Evolutionary conservation across 1,284 basidiomycete species (phyloP), one percentile per base, ranked within the genome.

Genomic region (Apiotrichum laibachii): DNA sequence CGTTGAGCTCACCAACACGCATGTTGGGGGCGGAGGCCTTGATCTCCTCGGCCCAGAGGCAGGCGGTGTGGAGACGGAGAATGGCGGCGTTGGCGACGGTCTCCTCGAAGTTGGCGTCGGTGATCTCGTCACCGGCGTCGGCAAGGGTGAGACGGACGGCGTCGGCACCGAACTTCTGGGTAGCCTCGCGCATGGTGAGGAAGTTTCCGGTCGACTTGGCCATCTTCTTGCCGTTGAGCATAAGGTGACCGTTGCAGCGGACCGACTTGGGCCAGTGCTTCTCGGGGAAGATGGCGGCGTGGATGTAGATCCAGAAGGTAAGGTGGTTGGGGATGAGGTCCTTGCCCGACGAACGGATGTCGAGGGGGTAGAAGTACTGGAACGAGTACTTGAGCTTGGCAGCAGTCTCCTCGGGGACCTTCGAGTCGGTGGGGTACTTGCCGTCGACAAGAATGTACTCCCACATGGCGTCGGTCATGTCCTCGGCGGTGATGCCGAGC

Each of bases 201-300:
- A 76, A 76, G 65, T 80, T 77, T 9, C 79, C 96, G 48, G 90
- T 96, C 77, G 89, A 91, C 85, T 99, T 98, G 59, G 86, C 88
- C 96, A 99, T 99, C 83, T 99, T 99, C 82, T 94, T 89, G 40
- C 95, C 95, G 79, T 99, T 99, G 75, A 99, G 80, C 89, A 95
- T 90, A 80, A 99, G 80, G 75, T 99, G 96, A 0, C 96, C 96
- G 75, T 99, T 99, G 58, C 89, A 88, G 34, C 96, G 88, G 82
- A 99, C 92, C 66, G 89, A 87, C 64, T 85, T 72, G 1, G 96
- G 96, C 91, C 91, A 94, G 78, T 94, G 92, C 71, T 92, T 84
- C 77, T 93, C 91, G 47, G 90, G 85, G 85, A 99, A 98, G 51
- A 99, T 80, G 5, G 96, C 94, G 31, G 90, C 86, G 79, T 99